Conservation (phyloP, 2,329 filamentous ascomycete genomes). For the Hypoxylon sp. region DNA sequence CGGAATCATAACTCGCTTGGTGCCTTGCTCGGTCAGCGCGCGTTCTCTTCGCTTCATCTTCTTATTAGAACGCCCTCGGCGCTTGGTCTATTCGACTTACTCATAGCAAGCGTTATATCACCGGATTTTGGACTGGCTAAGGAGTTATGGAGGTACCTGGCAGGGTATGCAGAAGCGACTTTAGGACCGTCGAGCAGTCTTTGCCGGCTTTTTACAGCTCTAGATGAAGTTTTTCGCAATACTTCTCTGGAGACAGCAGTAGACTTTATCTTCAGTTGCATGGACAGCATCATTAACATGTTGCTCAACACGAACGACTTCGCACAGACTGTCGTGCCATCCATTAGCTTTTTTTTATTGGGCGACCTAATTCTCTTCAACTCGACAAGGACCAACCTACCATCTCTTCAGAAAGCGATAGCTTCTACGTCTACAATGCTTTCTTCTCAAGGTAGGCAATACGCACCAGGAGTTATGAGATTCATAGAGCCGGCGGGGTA, state of each 20-base stretch:
- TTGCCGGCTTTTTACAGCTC: constrained; percentile 30
- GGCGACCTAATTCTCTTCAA: constrained; percentile 39
- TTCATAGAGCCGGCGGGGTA: constrained; percentile 38
- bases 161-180: constrained; percentile 33
- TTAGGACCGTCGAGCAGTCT: constrained; percentile 31
- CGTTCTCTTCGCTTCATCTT: constrained; percentile 40
- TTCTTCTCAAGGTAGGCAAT: constrained; percentile 1
- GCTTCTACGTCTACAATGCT: constrained; percentile 17
- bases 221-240: constrained; percentile 37
- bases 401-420: constrained; percentile 31
- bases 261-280: constrained; percentile 42
- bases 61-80: constrained; percentile 39
- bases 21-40: constrained; percentile 36
- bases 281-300: constrained; percentile 44
- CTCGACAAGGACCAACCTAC: constrained; percentile 35
- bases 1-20: constrained; percentile 35
- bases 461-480: constrained; percentile 21
- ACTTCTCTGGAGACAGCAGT: constrained; percentile 34
- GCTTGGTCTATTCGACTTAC: constrained; percentile 40
- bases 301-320: constrained; percentile 37
- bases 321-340: constrained; percentile 35
- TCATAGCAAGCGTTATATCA: constrained; percentile 40
- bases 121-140: constrained; percentile 36
- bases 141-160: constrained; percentile 43
- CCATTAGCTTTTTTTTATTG: constrained; percentile 38